Evolutionary conservation across 805 yeast genomes (phyloP).

Genomic region (Metschnikowia matae): DNA sequence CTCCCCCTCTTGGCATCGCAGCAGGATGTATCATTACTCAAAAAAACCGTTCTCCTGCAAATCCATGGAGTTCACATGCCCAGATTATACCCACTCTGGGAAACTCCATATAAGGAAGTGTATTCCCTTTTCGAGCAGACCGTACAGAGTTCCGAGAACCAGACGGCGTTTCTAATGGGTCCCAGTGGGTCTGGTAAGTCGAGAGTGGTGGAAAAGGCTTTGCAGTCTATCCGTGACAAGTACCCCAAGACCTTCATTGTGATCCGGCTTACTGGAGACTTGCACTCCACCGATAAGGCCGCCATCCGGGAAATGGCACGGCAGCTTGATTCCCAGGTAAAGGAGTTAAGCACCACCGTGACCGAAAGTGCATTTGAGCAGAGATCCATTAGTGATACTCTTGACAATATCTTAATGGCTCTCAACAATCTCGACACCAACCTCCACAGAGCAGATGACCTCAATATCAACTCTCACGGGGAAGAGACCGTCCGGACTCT

Average conservation of each 20-base stretch:
- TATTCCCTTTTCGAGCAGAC: slow-evolving; percentile 60
- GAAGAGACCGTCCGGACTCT: slow-evolving; percentile 51
- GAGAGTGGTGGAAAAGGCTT: slow-evolving; percentile 52
- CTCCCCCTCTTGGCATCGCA: background rate
- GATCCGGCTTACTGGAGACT: slow-evolving; percentile 62
- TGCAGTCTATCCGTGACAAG: slow-evolving; percentile 39
- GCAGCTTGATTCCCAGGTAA: slow-evolving; percentile 56
- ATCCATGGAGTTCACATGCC: slow-evolving; percentile 11
- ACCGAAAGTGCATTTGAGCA: slow-evolving; percentile 38
- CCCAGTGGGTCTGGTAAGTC: slow-evolving; percentile 79
- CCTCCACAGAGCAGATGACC: slow-evolving; percentile 10
- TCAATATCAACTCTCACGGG: background rate
- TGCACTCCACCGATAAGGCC: slow-evolving; percentile 67
- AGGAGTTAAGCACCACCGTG: slow-evolving; percentile 13
- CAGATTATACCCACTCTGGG: slow-evolving; percentile 10
- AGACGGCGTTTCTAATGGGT: slow-evolving; percentile 76
- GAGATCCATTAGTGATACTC: slow-evolving; percentile 55
- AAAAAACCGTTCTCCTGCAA: slow-evolving; percentile 8
- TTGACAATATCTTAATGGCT: slow-evolving; percentile 51
- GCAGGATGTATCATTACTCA: slow-evolving; percentile 9
- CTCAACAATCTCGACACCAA: slow-evolving; percentile 38
- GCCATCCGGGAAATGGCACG: slow-evolving; percentile 85
- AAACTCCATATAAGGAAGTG: slow-evolving; percentile 46
- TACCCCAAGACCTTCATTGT: slow-evolving; percentile 53
- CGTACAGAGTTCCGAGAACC: slow-evolving; percentile 65